These are phyloP conservation scores for Colletotrichum limetticola DNA, from an alignment of 2,329 filamentous ascomycete species.

Conservation along the genomic window DNA sequence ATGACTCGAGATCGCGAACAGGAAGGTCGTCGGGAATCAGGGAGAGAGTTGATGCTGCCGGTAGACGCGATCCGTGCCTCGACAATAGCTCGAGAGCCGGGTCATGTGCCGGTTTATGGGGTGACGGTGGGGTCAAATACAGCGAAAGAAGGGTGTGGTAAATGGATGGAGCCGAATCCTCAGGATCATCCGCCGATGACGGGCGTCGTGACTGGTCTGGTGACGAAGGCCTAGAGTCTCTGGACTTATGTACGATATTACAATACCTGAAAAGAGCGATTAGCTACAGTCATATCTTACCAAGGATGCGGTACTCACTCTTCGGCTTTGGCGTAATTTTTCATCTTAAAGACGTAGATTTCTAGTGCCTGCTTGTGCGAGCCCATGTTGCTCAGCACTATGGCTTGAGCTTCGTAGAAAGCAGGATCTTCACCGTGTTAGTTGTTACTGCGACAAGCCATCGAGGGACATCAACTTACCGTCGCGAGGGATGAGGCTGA, in stretches of 20 bases:
- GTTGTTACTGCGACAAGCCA: conserved; percentile 28
- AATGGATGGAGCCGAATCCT: conserved; percentile 77
- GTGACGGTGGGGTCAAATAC: conserved; percentile 83
- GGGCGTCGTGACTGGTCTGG: conserved; percentile 45
- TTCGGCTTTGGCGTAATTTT: conserved; percentile 90
- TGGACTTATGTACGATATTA: conserved; percentile 80
- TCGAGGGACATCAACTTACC: conserved; percentile 61
- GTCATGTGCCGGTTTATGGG: conserved; percentile 76
- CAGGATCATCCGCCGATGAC: conserved; percentile 48
- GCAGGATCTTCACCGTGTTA: conserved; percentile 69
- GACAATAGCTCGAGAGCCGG: conserved; percentile 90
- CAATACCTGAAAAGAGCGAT: conserved; percentile 73
- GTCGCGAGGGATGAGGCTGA: conserved; percentile 81
- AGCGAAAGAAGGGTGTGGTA: conserved; percentile 92
- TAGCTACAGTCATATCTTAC: conserved; percentile 21
- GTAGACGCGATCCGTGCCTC: conserved; percentile 90
- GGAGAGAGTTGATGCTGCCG: conserved; percentile 85
- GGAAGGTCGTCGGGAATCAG: conserved; percentile 86
- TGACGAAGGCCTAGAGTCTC: conserved; percentile 55
- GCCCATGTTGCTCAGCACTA: conserved; percentile 94
- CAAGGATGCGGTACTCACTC: conserved; percentile 68
- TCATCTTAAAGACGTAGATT: conserved; percentile 95
- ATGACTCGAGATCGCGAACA: conserved; percentile 83
- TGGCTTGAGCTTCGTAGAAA: conserved; percentile 90
- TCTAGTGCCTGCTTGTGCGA: conserved; percentile 95